Conservation (phyloP, 2,329 filamentous ascomycete genomes). For the Eutypa lata region DNA sequence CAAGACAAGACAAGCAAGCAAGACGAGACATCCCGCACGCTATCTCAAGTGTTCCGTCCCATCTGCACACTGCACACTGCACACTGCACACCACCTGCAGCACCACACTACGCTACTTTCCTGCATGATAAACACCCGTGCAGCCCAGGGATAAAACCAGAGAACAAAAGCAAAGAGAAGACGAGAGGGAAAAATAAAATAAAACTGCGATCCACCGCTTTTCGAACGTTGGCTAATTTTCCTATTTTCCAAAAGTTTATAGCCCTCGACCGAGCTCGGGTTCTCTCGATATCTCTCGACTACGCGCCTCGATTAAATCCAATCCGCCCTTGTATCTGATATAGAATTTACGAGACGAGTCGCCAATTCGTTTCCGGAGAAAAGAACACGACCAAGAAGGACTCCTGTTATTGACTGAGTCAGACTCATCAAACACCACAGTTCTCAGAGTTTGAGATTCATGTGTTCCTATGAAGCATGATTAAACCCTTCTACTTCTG, state of each 20-base stretch:
- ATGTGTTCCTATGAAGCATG: neutral
- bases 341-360: neutral
- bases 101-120: neutral
- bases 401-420: neutral
- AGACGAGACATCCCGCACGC: neutral
- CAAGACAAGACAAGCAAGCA: neutral
- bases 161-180: neutral
- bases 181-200: neutral
- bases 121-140: neutral
- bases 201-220: neutral
- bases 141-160: neutral
- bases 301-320: neutral
- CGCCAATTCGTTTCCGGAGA: neutral
- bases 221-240: neutral
- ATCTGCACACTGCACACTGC: neutral
- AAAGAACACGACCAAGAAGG: neutral
- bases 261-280: neutral
- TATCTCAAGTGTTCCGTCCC: neutral
- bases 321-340: neutral
- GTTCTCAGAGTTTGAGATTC: neutral
- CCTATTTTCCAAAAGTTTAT: neutral
- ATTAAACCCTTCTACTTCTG: neutral
- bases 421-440: neutral
- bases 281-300: neutral
- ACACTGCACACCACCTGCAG: neutral